Conservation (phyloP, 2,329 filamentous ascomycete species). For the Xylaria polymorpha region DNA sequence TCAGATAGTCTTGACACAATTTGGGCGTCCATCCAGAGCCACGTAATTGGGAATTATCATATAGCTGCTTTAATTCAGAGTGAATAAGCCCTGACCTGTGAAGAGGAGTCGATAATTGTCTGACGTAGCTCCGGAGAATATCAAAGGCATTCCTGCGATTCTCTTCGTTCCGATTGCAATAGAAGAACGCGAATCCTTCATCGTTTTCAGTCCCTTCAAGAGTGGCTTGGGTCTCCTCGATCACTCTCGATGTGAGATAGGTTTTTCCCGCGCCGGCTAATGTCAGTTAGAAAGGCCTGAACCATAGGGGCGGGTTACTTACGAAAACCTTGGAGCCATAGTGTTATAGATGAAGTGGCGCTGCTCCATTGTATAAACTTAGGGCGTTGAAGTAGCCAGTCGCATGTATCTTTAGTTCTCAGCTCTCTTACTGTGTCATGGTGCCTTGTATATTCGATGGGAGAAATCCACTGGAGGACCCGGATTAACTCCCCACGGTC, state of each 20-base stretch:
- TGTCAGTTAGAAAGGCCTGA: slow-evolving; percentile 11
- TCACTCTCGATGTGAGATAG: slow-evolving; percentile 22
- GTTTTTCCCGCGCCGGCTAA: slow-evolving; percentile 33
- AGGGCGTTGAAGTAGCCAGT: slow-evolving; percentile 25
- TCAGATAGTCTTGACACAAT: slow-evolving; percentile 22
- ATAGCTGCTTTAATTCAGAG: slow-evolving; percentile 9
- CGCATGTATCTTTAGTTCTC: slow-evolving; percentile 29
- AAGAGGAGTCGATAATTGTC: slow-evolving; percentile 28
- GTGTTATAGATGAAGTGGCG: slow-evolving; percentile 22
- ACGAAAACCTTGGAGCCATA: slow-evolving; percentile 34
- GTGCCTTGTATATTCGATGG: slow-evolving; percentile 21
- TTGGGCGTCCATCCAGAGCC: slow-evolving; percentile 29
- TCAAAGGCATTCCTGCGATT: slow-evolving; percentile 24
- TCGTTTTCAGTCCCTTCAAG: slow-evolving; percentile 15
- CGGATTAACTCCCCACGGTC: not conserved
- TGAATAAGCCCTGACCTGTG: slow-evolving; percentile 1
- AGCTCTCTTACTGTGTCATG: slow-evolving; percentile 18
- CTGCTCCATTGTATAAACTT: slow-evolving; percentile 28
- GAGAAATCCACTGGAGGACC: slow-evolving; percentile 26
- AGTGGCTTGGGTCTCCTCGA: slow-evolving; percentile 16
- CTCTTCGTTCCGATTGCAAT: slow-evolving; percentile 34
- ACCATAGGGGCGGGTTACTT: not conserved
- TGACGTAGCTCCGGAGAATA: slow-evolving; percentile 31
- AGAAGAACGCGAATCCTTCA: slow-evolving; percentile 34
- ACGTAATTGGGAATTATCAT: not conserved